Base-by-base conservation (phyloP, 176 grass and related monocot species). In the Zoysia pacifica region DNA sequence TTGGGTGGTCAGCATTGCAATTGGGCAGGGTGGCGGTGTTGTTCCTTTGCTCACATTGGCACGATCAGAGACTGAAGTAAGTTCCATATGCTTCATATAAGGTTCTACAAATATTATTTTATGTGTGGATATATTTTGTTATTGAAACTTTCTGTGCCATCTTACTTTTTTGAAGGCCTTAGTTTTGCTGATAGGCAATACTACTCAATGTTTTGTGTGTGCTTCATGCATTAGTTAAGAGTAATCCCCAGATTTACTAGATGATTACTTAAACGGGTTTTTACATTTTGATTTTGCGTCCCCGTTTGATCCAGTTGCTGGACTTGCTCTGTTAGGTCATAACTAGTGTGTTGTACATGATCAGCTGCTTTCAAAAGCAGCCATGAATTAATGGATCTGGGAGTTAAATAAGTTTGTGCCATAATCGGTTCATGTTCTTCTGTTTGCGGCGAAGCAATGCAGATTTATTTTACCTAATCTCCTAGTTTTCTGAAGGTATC, bases 21-120 rank as follows among this genome's bases (percentile, higher is more conserved):
- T 99, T 88, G 97, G 97, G 72, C 88, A 90, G 77, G 93, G 93
- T 82, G 97, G 97, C 62, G 97, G 97, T 38, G 89, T 99, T 74
- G 86, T 84, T 82, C 97, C 97, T 74, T 82, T 99, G 90, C 90
- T 99, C 72, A 91, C 86, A 61, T 81, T 99, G 84, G 97, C 97
- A 86, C 86, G 80, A 16, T 99, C 97, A 48, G 90, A 99, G 73
- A 81, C 82, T 78, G 97, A 96, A 93, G 97, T 96, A 93, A 91
- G 93, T 93, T 62, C 11, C 68, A 36, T 70, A 83, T 67, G 42
- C 13, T 65, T 79, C 14, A 79, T 40, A 50, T 67, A 81, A 41
- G 42, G 70, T 58, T 84, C 48, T 35, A 55, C 60, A 40, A 48
- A 35, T 79, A 39, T 38, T 67, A 37, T 83, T 69, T 77, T 11